Percentiles rank a stretch among this genome's conserved stretches.
phyloP scores from a whole-genome alignment of 2,329 filamentous ascomycete genomes.

The Rhynchosporium agropyri region DNA sequence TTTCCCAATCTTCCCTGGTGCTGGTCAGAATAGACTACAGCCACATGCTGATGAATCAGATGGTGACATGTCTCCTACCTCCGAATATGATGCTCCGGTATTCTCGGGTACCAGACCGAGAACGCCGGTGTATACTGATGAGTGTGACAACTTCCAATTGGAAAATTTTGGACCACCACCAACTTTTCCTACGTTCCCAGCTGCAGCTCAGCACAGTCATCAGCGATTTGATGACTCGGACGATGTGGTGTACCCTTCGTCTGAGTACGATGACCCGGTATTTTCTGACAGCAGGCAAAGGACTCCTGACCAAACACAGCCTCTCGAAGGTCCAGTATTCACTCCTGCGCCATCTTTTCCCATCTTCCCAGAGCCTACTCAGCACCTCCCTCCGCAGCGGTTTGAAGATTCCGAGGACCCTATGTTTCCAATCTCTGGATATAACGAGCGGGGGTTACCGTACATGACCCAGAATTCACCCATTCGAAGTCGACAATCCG shows the following conservation, averaged over 20 bases:
- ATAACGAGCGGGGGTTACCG: not conserved
- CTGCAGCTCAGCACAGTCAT: not conserved
- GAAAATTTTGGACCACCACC: not conserved
- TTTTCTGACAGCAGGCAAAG: not conserved
- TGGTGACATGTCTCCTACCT: not conserved
- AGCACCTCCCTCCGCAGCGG: not conserved
- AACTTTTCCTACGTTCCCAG: not conserved
- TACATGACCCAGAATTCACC: conserved; percentile 5
- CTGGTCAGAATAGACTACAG: not conserved
- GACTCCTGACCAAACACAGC: not conserved
- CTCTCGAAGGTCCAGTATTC: not conserved
- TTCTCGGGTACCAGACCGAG: not conserved
- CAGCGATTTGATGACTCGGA: not conserved
- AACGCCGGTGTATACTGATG: not conserved
- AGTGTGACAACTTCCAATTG: not conserved
- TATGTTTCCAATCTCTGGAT: not conserved
- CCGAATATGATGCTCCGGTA: not conserved
- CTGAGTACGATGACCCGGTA: not conserved
- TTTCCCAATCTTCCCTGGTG: not conserved
- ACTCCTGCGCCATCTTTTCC: not conserved
- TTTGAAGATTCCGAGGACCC: conserved; percentile 5
- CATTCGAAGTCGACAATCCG: not conserved
- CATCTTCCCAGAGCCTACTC: not conserved
- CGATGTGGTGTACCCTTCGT: conserved; percentile 1
- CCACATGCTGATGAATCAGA: not conserved